phyloP scores from a whole-genome alignment of 352 stramenopile genomes.

The Pythium folliculosum region DNA sequence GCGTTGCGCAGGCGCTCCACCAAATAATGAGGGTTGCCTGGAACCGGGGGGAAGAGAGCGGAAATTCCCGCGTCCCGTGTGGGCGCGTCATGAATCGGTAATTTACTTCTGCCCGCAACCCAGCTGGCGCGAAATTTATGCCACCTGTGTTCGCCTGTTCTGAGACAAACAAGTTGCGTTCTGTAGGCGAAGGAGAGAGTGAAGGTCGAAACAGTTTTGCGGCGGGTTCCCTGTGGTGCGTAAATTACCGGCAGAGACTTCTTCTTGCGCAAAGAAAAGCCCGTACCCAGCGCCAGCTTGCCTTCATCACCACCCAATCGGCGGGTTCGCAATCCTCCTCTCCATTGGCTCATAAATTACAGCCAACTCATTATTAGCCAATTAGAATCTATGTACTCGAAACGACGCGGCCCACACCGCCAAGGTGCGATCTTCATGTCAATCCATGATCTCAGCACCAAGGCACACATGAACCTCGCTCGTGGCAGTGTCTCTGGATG shows the following conservation, averaged over 20 bases:
- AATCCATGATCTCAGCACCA: neutral
- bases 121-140: conserved; percentile 10
- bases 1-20: conserved; percentile 22
- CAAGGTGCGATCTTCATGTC: neutral
- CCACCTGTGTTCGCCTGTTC: neutral
- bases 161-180: conserved; percentile 11
- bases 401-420: conserved; percentile 7
- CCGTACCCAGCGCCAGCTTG: conserved; percentile 2
- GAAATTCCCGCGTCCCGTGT: conserved; percentile 12
- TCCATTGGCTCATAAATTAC: conserved; percentile 22
- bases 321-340: conserved; percentile 3
- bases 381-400: conserved; percentile 14
- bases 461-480: no score
- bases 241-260: conserved; percentile 25
- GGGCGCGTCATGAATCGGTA: conserved; percentile 2
- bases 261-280: conserved; percentile 17
- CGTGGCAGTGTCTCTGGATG: no score
- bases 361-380: conserved; percentile 11
- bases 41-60: neutral
- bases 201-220: conserved; percentile 19
- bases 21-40: conserved; percentile 18
- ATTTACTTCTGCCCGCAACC: conserved; percentile 1
- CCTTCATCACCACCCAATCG: conserved; percentile 37
- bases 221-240: neutral
- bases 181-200: conserved; percentile 4